These are phyloP conservation scores for Lecanicillium sp. DNA, from an alignment of 2,329 filamentous ascomycete genomes.

Conservation along the genomic window DNA sequence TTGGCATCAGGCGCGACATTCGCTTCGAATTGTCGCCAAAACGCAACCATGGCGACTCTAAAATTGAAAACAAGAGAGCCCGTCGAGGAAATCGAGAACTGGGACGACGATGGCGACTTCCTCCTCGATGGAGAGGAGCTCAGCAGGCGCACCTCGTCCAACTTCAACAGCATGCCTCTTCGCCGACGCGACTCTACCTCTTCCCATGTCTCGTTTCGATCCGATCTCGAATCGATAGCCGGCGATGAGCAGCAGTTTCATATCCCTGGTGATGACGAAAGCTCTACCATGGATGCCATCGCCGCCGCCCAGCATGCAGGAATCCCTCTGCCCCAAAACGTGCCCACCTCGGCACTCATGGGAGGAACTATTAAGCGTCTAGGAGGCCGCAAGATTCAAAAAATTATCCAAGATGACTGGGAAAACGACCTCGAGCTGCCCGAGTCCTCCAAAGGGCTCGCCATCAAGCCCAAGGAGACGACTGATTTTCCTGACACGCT, in stretches of 20 bases:
- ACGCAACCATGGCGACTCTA: conserved; percentile 46
- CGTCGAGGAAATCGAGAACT: conserved; percentile 63
- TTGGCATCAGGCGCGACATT: conserved; percentile 7
- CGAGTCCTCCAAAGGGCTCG: conserved; percentile 50
- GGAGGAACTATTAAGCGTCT: conserved; percentile 91
- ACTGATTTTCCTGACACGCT: conserved; percentile 61
- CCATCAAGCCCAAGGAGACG: conserved; percentile 58
- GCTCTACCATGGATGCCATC: conserved; percentile 78
- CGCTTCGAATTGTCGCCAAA: conserved; percentile 1
- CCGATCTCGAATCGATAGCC: conserved; percentile 68
- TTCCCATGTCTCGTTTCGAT: conserved; percentile 74
- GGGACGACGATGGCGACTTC: conserved; percentile 68
- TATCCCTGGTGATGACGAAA: conserved; percentile 77
- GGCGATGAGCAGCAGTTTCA: conserved; percentile 85
- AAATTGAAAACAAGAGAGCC: conserved; percentile 48
- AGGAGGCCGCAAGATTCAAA: conserved; percentile 66
- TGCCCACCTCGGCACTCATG: conserved; percentile 81
- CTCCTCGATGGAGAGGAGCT: conserved; percentile 63
- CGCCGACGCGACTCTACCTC: conserved; percentile 72
- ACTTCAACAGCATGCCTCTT: conserved; percentile 34
- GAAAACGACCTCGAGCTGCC: conserved; percentile 71
- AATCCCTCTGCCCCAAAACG: conserved; percentile 81
- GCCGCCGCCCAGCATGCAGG: conserved; percentile 80
- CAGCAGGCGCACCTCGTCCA: conserved; percentile 48
- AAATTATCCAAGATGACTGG: conserved; percentile 73